Evolutionary conservation across 164 flowering plant genomes (phyloP).

Genomic region (Piper betle): DNA sequence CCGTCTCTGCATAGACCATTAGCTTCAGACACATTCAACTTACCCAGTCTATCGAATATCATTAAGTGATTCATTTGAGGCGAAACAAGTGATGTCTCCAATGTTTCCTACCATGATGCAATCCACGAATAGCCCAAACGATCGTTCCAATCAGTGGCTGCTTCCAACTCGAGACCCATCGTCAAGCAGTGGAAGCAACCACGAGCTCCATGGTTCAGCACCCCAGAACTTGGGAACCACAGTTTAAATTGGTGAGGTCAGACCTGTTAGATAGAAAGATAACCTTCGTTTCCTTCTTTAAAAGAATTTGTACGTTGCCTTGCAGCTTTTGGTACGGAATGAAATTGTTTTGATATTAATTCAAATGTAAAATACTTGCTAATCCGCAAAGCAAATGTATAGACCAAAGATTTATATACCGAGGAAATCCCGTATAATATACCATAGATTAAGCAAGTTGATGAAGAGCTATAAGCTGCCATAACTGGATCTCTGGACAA

Average conservation of each 20-base stretch:
- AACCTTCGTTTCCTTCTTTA: background rate
- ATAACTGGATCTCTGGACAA: background rate
- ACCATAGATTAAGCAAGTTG: background rate
- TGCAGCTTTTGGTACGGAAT: background rate
- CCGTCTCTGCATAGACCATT: constrained; percentile 57
- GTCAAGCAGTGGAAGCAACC: constrained; percentile 13
- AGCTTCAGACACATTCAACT: constrained; percentile 64
- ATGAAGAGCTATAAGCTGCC: background rate
- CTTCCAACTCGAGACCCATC: constrained; percentile 18
- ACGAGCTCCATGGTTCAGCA: constrained; percentile 12
- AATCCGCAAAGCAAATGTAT: background rate
- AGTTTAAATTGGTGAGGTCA: background rate
- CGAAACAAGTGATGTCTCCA: constrained; percentile 15
- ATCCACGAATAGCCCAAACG: constrained; percentile 15
- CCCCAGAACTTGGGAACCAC: constrained; percentile 10
- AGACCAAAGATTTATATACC: background rate
- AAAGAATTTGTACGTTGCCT: background rate
- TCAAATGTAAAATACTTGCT: background rate
- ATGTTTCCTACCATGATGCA: constrained; percentile 8
- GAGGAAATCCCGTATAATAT: background rate
- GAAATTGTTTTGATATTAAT: background rate
- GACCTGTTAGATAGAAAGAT: background rate
- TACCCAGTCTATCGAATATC: constrained; percentile 75
- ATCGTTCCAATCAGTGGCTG: constrained; percentile 33
- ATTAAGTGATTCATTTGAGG: constrained; percentile 29